These are phyloP conservation scores for Elaeis guineensis DNA, from an alignment of 176 grass and related monocot species.

Conservation along the genomic window DNA sequence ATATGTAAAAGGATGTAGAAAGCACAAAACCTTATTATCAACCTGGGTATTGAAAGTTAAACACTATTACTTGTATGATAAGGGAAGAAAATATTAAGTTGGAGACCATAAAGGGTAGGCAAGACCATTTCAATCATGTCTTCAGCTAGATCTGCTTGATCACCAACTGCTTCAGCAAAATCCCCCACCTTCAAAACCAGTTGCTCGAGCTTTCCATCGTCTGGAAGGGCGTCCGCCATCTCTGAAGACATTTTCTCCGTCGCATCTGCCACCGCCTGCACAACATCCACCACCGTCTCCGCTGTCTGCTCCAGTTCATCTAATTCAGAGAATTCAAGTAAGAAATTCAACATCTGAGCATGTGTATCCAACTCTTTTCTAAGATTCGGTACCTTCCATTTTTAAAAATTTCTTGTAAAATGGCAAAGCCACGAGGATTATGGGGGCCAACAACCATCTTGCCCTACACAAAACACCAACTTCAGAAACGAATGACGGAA, in stretches of 20 bases:
- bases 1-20: too few species aligned
- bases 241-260: background rate
- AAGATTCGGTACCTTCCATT: constrained; percentile 16
- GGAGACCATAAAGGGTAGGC: too few species aligned
- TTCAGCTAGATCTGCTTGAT: background rate
- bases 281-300: background rate
- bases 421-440: constrained; percentile 12
- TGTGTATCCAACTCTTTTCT: too few species aligned
- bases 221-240: background rate
- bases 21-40: too few species aligned
- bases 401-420: constrained; percentile 22
- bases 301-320: background rate
- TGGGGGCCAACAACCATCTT: constrained; percentile 5
- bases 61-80: too few species aligned
- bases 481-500: background rate
- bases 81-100: too few species aligned
- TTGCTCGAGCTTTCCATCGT: background rate
- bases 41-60: too few species aligned
- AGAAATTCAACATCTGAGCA: too few species aligned
- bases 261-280: constrained; percentile 1
- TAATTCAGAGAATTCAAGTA: background rate
- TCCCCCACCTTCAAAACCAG: background rate
- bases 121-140: background rate
- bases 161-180: background rate
- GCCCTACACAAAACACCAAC: constrained; percentile 12